phyloP scores from a whole-genome alignment of 495 filamentous ascomycete species.

The Neurospora sp. region DNA sequence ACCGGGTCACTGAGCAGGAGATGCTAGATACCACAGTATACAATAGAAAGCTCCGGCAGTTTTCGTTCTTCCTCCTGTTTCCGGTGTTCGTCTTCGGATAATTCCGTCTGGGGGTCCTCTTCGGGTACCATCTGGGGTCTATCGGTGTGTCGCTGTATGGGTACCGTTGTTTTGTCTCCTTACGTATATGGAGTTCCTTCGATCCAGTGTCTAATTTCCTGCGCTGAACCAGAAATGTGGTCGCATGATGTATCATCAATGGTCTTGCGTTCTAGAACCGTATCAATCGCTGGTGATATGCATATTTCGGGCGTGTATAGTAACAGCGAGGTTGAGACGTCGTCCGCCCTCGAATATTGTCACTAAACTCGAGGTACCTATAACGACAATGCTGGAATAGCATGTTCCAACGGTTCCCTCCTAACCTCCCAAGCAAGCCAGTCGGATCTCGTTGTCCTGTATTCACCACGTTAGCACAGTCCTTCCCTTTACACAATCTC shows the following conservation, averaged over 20 bases:
- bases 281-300: neutral
- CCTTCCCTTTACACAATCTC: neutral
- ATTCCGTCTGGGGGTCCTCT: too few relatives aligned
- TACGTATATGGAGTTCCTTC: neutral
- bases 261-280: neutral
- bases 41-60: too few relatives aligned
- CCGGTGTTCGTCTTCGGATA: too few relatives aligned
- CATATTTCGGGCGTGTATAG: neutral
- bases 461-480: neutral
- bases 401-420: constrained; percentile 63
- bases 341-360: neutral
- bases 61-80: too few relatives aligned
- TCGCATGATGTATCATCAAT: neutral
- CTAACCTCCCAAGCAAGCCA: constrained; percentile 92
- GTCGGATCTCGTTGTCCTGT: constrained; percentile 82
- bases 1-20: too few relatives aligned
- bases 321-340: neutral
- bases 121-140: too few relatives aligned
- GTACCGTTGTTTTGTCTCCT: neutral
- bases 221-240: neutral
- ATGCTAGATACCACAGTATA: too few relatives aligned
- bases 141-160: neutral
- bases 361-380: neutral
- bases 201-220: neutral
- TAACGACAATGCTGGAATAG: constrained; percentile 44